Evolutionary conservation across 2,329 filamentous ascomycete species (phyloP), one percentile per base, ranked within the genome.

Genomic region (Nannizziopsis barbatae): DNA sequence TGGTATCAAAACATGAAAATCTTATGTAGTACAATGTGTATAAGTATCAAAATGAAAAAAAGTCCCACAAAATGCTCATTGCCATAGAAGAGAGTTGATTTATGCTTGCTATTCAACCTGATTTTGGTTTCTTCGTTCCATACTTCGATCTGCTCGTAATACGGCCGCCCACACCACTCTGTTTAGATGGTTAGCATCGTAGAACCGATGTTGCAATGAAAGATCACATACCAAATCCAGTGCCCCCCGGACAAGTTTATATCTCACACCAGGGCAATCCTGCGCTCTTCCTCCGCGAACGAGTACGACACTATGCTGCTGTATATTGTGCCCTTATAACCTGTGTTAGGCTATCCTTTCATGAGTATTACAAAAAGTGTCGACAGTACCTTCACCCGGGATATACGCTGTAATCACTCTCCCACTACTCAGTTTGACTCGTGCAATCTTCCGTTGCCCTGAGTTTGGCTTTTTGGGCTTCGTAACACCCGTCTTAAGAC

Each of bases 401-500:
- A 98, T 95, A 72, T 95, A 96, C 20, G 86, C 86, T 51, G 87
- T 95, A 54, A 98, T 75, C 51, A 93, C 77, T 63, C 81, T 86
- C 48, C 92, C 92, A 55, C 80, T 89, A 52, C 85, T 92, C 64
- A 98, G 73, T 57, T 89, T 76, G 15, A 98, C 83, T 74, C 90
- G 86, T 2, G 90, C 90, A 50, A 87, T 92, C 75, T 98, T 98
- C 55, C 92, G 77, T 75, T 96, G 88, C 49, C 89, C 92, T 22
- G 92, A 98, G 69, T 98, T 98, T 56, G 92, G 92, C 71, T 98
- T 98, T 81, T 98, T 98, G 49, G 92, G 92, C 62, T 92, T 88
- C 59, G 85, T 88, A 58, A 89, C 86, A 61, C 86, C 88, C 52
- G 96, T 92, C 65, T 93, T 89, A 55, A 98, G 72, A 67, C 92